Evolutionary conservation across 192 early-diverging fungal genomes (phyloP), one percentile per base, ranked within the genome.

Genomic region (Mortierella hygrophila): DNA sequence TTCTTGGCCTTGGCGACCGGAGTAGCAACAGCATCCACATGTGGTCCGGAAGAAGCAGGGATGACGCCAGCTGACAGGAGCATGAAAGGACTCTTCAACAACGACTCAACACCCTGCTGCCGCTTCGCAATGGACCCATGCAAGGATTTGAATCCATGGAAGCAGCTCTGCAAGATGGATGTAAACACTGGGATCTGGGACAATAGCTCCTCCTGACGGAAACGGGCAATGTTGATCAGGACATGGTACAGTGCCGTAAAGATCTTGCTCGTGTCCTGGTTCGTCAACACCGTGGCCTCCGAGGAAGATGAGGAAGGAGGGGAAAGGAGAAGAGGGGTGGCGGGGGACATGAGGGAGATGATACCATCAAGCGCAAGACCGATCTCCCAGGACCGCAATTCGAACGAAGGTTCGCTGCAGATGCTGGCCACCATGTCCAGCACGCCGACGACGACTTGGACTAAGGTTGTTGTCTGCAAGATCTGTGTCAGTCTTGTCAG

Each of bases 141-240:
- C 6, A 85, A 60, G 1, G 90, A 91, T 78, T 90, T 92, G 77
- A 94, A 94, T 72, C 92, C 92, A 69, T 93, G 88, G 23, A 94
- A 68, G n/a, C 93, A 49, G 9, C 87, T 72, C 77, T 92, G 89
- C 20, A 94, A 35, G n/a, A 94, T 89, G 3, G 86, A 70, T 6
- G 85, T 87, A 42, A 93, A 91, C 0, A 90, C 72, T 41, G 93
- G 90, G 47, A 95, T 90, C n/a, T 83, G 49, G 9, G 88, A 77
- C 11, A 89, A 73, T 6, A 95, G 70, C 23, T 87, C 76, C 41
- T 93, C 91, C 60, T 91, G 91, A 42, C 91, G 88, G 76, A 88
- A 82, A 11, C 88, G 74, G 9, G 92, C 68, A 35, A 93, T 55
- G n/a, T 89, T 90, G 18, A 86, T 80, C 47, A 95, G 75, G 15